Base-by-base conservation (phyloP, 1,284 basidiomycete genomes). In the Rhodotorula mucilaginosa region DNA sequence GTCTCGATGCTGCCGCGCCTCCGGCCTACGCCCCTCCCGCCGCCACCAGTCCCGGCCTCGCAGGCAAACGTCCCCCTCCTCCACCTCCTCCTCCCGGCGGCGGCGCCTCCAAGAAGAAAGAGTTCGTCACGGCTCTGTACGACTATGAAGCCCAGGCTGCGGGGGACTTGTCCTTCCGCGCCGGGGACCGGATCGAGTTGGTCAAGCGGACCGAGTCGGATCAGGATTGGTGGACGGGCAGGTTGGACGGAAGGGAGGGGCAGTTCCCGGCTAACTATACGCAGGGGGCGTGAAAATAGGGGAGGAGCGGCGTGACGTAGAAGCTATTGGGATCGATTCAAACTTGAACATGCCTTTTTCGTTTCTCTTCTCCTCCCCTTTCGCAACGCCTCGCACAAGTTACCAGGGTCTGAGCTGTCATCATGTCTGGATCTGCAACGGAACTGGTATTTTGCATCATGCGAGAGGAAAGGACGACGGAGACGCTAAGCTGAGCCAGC, bases 221-320 rank as follows among this genome's bases (percentile, higher is more conserved):
- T 31, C 93, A 98, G 80, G 97, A 99, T 80, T 99, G 96, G 96
- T 99, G 96, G 96, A 98, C 94, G 15, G 97, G 96, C 8, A 86
- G 86, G 77, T 65, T 98, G 74, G 59, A 92, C 76, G 95, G 94
- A 2, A 81, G 82, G 70, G 87, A 93, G 80, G 97, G 97, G 29
- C 90, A 97, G 39, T 99, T 99, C 83, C 96, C 96, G 66, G 96
- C 94, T 85, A 84, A 75, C 84, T 81, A 60, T 21, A 51, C 51
- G 34, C 61, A 63, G 31, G 54, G 54, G 54, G 54, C 54, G 16
- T 56, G 13, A 56, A 26, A 26, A 26, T 26, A 26, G 26, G 26
- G 26, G 26, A 26, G 26, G 26, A 26, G 26, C 26, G 26, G 26
- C 26, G 26, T 26, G 26, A 26, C 26, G 26, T 26, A 26, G 26